phyloP scores from a whole-genome alignment of 2,329 filamentous ascomycete species.

The Sporothrix luriei region DNA sequence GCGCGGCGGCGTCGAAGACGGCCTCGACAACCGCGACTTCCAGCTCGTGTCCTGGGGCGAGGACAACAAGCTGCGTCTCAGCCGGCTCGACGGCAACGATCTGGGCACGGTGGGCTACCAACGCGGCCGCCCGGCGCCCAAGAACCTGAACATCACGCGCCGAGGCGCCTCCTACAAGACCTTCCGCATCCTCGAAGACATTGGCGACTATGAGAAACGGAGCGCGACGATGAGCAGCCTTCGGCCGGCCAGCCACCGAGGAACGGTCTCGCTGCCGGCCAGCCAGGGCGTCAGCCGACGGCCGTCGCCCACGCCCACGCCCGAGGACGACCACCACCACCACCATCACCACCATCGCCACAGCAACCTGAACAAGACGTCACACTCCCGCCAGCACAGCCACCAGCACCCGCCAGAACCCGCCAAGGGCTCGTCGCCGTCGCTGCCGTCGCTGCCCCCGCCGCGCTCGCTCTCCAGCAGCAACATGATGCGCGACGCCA shows the following conservation, averaged over 20 bases:
- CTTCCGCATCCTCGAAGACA: constrained; percentile 72
- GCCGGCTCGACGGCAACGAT: constrained; percentile 67
- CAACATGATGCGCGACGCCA: constrained; percentile 27
- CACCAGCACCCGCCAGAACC: constrained; percentile 4
- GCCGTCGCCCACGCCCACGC: constrained; percentile 22
- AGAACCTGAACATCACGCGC: constrained; percentile 73
- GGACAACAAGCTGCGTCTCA: constrained; percentile 78
- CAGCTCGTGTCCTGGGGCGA: constrained; percentile 92
- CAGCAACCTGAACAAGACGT: background rate
- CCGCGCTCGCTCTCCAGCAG: constrained; percentile 25
- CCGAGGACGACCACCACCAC: background rate
- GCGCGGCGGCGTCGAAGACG: constrained; percentile 66
- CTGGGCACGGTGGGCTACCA: constrained; percentile 71
- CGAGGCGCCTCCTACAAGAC: constrained; percentile 83
- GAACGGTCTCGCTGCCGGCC: constrained; percentile 5
- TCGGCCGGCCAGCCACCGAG: constrained; percentile 50
- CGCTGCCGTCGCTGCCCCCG: constrained; percentile 25
- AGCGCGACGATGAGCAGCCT: constrained; percentile 64
- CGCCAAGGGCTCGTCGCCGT: constrained; percentile 38
- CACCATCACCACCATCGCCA: constrained; percentile 21
- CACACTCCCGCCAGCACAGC: constrained; percentile 8
- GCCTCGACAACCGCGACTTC: constrained; percentile 82
- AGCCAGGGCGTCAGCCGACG: constrained; percentile 28
- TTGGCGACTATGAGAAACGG: constrained; percentile 59
- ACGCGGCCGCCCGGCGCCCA: constrained; percentile 66